Conservation (phyloP, 768 basidiomycete genomes). For the Pleurotus giganteus region DNA sequence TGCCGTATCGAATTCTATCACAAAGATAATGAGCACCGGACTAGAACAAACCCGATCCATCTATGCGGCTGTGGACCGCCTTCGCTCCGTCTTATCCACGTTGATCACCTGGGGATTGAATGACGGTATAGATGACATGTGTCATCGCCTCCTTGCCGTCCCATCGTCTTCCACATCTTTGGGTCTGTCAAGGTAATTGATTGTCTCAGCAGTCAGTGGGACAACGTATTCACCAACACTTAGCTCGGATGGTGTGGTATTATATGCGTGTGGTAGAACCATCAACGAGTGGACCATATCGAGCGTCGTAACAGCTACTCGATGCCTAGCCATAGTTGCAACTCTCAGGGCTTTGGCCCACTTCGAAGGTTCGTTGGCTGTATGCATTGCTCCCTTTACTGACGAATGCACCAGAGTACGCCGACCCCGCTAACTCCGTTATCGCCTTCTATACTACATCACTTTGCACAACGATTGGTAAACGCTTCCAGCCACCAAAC, state of each 20-base stretch:
- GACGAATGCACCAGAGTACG: constrained; percentile 46
- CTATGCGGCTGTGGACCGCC: constrained; percentile 47
- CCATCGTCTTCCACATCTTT: constrained; percentile 31
- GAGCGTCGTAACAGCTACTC: constrained; percentile 61
- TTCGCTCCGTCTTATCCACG: constrained; percentile 60
- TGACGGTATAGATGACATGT: constrained; percentile 67
- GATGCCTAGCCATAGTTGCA: constrained; percentile 64
- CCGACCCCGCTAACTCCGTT: constrained; percentile 67
- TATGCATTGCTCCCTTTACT: not conserved
- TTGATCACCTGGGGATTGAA: constrained; percentile 72
- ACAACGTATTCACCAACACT: constrained; percentile 3
- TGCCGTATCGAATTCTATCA: constrained; percentile 43
- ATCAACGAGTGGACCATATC: constrained; percentile 73
- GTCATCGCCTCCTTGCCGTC: constrained; percentile 55
- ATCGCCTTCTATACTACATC: constrained; percentile 81
- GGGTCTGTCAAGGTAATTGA: constrained; percentile 50
- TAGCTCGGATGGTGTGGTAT: constrained; percentile 38
- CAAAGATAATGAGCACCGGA: constrained; percentile 50
- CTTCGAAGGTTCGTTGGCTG: constrained; percentile 53
- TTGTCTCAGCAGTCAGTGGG: not conserved
- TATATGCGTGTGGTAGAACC: constrained; percentile 36
- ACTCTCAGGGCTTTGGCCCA: constrained; percentile 71
- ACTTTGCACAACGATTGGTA: constrained; percentile 59
- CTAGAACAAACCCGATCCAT: constrained; percentile 38
- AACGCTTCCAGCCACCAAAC: constrained; percentile 62